A percentile compares a stretch with the other conserved stretches of the same genome.
Conservation (phyloP, 1,139 yeast species). For the Arxiozyma slooffiae region DNA sequence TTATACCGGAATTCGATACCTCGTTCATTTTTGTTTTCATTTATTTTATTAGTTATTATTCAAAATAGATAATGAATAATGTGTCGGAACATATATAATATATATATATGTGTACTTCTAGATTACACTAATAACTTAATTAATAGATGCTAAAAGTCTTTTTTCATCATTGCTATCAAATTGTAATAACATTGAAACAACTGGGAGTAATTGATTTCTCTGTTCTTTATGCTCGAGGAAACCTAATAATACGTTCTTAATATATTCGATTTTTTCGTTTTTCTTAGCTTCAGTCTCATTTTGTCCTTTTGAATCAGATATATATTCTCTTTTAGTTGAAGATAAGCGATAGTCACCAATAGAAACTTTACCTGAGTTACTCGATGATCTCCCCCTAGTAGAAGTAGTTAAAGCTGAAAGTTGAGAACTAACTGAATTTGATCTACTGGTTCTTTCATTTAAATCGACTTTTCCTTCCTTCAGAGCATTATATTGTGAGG, state of each 20-base stretch:
- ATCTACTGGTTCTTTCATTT: constrained; percentile 21
- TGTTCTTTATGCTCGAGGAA: constrained; percentile 90
- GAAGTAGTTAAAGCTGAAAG: constrained; percentile 2
- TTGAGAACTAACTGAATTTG: constrained; percentile 19
- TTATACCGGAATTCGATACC: neutral
- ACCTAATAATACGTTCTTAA: constrained; percentile 80
- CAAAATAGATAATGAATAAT: neutral
- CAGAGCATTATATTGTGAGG: constrained; percentile 45
- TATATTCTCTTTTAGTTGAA: neutral
- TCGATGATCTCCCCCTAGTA: constrained; percentile 1
- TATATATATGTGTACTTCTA: neutral
- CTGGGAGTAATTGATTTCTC: constrained; percentile 74
- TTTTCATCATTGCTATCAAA: constrained; percentile 63
- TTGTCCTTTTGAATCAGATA: constrained; percentile 1
- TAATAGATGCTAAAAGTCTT: constrained; percentile 54
- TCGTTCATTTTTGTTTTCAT: no score
- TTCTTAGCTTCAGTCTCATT: constrained; percentile 24
- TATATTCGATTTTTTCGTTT: constrained; percentile 53
- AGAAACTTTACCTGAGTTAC: constrained; percentile 8
- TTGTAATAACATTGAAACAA: constrained; percentile 63
- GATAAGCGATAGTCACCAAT: constrained; percentile 8
- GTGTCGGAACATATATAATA: neutral
- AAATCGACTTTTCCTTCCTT: constrained; percentile 27
- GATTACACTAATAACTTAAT: constrained; percentile 8
- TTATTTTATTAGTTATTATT: neutral